Base-by-base conservation (phyloP, 805 yeast species). In the Maudiozyma barnettii region DNA sequence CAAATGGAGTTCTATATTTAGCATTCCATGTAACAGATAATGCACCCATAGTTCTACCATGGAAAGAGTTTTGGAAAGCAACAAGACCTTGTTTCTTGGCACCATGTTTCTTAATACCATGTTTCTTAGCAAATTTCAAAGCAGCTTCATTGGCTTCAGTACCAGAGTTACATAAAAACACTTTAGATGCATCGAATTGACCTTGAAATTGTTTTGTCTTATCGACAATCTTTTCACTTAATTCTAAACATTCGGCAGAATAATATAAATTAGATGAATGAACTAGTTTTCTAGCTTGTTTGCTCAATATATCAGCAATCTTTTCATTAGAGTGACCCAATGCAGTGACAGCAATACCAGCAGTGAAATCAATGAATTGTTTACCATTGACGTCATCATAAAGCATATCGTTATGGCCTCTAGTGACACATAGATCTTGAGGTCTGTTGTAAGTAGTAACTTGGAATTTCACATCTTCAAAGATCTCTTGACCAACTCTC, bases 261-360 rank as follows among this genome's bases (percentile, higher is more conserved):
- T 84, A 82, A 69, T 81, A 89, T 51, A 93, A 70, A 61, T 93
- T 93, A 3, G 96, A 87, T 51, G 87, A 75, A 62, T 93, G 99
- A 49, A 88, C 73, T 55, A 91, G 70, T 9, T 81, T 80, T 30
- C 64, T 63, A 1, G 89, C 78, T 68, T 93, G 99, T 39, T 84
- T 83, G 48, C 68, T 65, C 51, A 89, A 63, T 50, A 93, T 77
- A 46, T 82, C 70, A 6, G 95, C 76, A 35, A 93, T 75, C 51
- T 80, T 82, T 4, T 81, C 79, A 56, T 93, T 76, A 22, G 89
- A 72, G 61, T 93, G 98, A 2, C 99, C 99, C 52, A 93, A 71
- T 1, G 86, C 82, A n/a, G 96, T 91, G 14, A 93, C 99, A 1
- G 99, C 98, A 55, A 93, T 91, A 45, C 99, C 99, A 1, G 97